phyloP scores from a whole-genome alignment of 78 protist genomes.

The Dictyostelium citrinum region DNA sequence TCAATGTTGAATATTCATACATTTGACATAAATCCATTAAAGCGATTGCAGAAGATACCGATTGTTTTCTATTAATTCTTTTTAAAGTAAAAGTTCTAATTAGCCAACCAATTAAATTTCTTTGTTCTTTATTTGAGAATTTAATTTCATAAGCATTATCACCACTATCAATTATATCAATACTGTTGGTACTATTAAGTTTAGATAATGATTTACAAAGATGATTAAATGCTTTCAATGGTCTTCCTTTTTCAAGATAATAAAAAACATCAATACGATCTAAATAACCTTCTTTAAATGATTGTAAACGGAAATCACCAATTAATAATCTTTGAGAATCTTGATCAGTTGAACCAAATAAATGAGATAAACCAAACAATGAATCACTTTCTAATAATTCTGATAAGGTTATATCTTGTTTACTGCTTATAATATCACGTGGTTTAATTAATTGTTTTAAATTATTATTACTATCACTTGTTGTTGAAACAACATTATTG shows the following conservation, averaged over 20 bases:
- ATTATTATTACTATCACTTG: background rate
- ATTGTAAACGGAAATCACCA: conserved; percentile 13
- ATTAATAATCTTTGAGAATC: background rate
- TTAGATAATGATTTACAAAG: background rate
- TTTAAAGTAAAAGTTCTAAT: conserved; percentile 16
- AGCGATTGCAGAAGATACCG: background rate
- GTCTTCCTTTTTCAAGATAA: conserved; percentile 62
- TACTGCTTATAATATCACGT: conserved; percentile 33
- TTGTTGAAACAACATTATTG: background rate
- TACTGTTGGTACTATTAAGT: background rate
- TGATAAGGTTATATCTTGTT: conserved; percentile 45
- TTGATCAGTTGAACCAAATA: conserved; percentile 10
- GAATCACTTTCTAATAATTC: conserved; percentile 40
- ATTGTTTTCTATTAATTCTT: background rate
- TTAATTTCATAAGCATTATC: background rate
- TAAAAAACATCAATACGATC: conserved; percentile 52
- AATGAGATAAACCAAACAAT: background rate
- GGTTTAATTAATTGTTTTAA: background rate
- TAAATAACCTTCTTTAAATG: conserved; percentile 56
- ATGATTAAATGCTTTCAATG: conserved; percentile 19
- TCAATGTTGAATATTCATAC: background rate
- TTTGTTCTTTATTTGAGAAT: conserved; percentile 14
- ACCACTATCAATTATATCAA: background rate
- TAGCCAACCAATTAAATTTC: conserved; percentile 48
- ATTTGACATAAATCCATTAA: conserved; percentile 23